phyloP scores from a whole-genome alignment of 148 eudicot genomes.

The Talinum fruticosum region DNA sequence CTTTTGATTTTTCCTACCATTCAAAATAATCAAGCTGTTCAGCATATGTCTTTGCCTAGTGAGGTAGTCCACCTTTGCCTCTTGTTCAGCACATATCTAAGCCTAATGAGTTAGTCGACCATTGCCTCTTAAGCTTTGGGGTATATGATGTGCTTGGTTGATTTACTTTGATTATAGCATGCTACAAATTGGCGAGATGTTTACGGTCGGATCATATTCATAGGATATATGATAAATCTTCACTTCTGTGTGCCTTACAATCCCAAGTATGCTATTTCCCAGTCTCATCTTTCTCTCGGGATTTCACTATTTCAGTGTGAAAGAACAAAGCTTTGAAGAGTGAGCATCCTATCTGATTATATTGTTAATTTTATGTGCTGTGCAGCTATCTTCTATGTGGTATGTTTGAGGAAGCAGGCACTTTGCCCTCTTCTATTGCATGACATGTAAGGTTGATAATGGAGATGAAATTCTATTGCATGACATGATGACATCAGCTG shows the following conservation, averaged over 20 bases:
- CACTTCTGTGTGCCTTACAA: background rate
- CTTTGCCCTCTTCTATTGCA: slow-evolving; percentile 51
- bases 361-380: slow-evolving; percentile 4
- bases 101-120: background rate
- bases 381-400: slow-evolving; percentile 75
- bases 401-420: slow-evolving; percentile 66
- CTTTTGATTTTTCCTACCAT: background rate
- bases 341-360: background rate
- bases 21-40: background rate
- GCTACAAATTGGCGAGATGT: background rate
- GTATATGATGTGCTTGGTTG: background rate
- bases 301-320: background rate
- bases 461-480: slow-evolving; percentile 27
- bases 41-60: too few species aligned
- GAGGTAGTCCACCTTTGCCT: too few species aligned
- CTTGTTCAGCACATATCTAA: too few species aligned
- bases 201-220: background rate
- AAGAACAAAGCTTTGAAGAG: background rate
- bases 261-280: background rate
- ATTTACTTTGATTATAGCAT: background rate
- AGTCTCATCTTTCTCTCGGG: background rate
- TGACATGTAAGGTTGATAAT: slow-evolving; percentile 32
- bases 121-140: background rate
- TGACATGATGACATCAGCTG: slow-evolving; percentile 78
- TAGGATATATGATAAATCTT: background rate